Percentiles rank a stretch among this genome's conserved stretches.
Evolutionary conservation across 495 filamentous ascomycete species (phyloP).

Genomic region (Choiromyces venosus): DNA sequence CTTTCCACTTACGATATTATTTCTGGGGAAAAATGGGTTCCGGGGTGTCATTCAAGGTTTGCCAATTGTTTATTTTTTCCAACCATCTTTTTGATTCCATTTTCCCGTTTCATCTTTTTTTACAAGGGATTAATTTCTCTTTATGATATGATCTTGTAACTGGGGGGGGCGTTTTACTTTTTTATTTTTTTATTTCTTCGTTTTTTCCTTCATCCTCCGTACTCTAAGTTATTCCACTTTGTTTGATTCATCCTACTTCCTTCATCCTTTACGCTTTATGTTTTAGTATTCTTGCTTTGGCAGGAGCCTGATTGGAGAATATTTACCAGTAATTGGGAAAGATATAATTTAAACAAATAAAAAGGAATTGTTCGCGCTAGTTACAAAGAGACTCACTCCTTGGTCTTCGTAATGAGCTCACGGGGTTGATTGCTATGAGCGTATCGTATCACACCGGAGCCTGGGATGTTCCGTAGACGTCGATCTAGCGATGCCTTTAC

Average conservation of each 20-base stretch:
- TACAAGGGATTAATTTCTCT: not conserved
- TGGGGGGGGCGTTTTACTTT: slow-evolving; percentile 31
- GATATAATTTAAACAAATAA: slow-evolving; percentile 1
- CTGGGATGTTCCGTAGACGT: not conserved
- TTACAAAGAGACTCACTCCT: not conserved
- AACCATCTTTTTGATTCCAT: not conserved
- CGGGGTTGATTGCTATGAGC: not conserved
- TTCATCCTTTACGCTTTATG: not conserved
- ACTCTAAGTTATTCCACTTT: not conserved
- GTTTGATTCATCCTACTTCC: not conserved
- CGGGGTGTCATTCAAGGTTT: not conserved
- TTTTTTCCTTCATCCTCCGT: not conserved
- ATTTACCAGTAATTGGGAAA: not conserved
- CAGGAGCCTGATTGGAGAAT: not conserved
- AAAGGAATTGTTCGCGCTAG: not conserved
- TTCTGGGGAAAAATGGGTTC: slow-evolving; percentile 1
- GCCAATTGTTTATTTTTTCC: not conserved
- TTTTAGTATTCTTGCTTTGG: not conserved
- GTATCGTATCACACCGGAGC: not conserved
- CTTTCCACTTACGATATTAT: slow-evolving; percentile 1
- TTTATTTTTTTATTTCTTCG: slow-evolving; percentile 8
- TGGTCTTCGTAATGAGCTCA: not conserved
- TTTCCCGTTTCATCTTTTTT: not conserved
- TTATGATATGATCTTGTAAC: slow-evolving; percentile 26
- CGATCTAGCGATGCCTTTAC: not conserved